Conservation (phyloP, 2,329 filamentous ascomycete genomes). For the Raffaelea arxii region DNA sequence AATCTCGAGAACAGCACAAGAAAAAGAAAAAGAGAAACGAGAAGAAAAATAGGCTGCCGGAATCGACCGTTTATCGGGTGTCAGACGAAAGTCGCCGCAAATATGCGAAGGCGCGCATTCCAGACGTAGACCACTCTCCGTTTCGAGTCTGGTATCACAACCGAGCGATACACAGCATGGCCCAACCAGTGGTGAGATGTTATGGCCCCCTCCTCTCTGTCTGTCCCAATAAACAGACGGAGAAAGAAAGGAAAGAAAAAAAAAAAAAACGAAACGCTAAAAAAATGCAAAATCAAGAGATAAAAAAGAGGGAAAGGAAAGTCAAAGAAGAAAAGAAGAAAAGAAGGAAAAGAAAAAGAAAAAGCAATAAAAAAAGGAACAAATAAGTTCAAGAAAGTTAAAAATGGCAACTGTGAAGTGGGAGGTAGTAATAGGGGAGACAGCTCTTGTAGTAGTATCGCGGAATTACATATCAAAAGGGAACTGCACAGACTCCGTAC, state of each 20-base stretch:
- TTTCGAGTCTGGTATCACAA: background rate
- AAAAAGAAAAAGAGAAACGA: background rate
- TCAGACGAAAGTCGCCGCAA: background rate
- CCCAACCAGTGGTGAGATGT: background rate
- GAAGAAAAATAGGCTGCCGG: background rate
- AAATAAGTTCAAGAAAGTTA: background rate
- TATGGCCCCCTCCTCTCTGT: no score
- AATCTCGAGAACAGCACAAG: background rate
- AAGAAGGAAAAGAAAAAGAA: background rate
- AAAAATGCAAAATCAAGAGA: background rate
- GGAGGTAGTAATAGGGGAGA: background rate
- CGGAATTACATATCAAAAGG: background rate
- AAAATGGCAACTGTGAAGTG: background rate
- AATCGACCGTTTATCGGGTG: no score
- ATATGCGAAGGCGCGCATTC: background rate
- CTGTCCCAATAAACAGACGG: background rate
- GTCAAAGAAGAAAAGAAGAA: background rate
- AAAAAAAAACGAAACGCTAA: background rate
- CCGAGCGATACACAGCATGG: background rate
- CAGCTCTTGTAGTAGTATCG: conserved; percentile 1
- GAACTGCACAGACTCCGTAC: background rate
- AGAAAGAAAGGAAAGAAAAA: background rate
- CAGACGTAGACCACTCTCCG: background rate
- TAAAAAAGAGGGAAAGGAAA: no score
- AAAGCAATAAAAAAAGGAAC: background rate